A percentile compares a stretch with the other conserved stretches of the same genome.
Evolutionary conservation across 2,329 filamentous ascomycete species (phyloP).

Genomic region (Colletotrichum sp.): DNA sequence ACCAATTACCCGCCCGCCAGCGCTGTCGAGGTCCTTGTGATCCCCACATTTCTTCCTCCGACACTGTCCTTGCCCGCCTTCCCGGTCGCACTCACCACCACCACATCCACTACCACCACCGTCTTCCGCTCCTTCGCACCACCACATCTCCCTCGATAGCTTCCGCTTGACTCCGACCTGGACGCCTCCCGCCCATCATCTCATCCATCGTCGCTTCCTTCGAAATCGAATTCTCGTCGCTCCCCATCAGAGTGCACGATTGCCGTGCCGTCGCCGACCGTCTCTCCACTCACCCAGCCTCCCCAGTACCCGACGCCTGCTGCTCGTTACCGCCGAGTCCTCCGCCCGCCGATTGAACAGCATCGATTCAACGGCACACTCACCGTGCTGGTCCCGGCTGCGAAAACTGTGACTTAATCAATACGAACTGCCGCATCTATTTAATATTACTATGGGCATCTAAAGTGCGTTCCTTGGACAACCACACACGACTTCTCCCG

Average conservation of each 20-base stretch:
- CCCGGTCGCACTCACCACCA: conserved; percentile 15
- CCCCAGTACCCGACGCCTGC: neutral
- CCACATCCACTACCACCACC: neutral
- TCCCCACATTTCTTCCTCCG: conserved; percentile 22
- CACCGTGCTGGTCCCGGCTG: neutral
- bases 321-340: conserved; percentile 3
- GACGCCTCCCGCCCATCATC: conserved; percentile 1
- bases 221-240: neutral
- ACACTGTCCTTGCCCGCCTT: conserved; percentile 20
- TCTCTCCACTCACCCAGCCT: neutral
- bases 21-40: conserved; percentile 14
- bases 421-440: too few species aligned
- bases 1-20: conserved; percentile 16
- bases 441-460: conserved; percentile 18
- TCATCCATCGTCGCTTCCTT: conserved; percentile 4
- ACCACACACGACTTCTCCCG: neutral
- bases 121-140: conserved; percentile 17
- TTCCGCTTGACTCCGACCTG: conserved; percentile 10
- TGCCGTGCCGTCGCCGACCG: neutral
- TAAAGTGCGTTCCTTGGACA: conserved; percentile 1
- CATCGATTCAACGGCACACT: neutral
- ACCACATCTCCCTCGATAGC: conserved; percentile 19
- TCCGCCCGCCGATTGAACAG: neutral
- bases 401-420: neutral
- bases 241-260: neutral